phyloP scores from a whole-genome alignment of 768 basidiomycete species.

The Artomyces pyxidatus region DNA sequence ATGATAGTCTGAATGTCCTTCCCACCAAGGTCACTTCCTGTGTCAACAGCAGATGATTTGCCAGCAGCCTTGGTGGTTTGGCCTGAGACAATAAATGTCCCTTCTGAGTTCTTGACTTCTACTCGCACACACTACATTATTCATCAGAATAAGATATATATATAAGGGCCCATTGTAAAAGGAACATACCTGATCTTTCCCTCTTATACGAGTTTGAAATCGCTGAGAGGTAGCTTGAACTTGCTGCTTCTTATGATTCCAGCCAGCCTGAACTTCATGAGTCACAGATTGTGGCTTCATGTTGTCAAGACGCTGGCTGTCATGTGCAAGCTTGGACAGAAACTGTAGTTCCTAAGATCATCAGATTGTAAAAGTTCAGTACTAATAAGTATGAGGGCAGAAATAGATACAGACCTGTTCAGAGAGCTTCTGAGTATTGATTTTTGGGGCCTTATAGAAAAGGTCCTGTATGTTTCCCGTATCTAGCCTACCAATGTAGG shows the following conservation, averaged over 20 bases:
- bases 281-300: constrained; percentile 6
- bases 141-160: not conserved
- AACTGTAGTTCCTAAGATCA: no score
- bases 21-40: constrained; percentile 22
- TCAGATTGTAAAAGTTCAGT: no score
- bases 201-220: constrained; percentile 5
- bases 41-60: constrained; percentile 17
- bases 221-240: constrained; percentile 11
- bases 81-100: constrained; percentile 20
- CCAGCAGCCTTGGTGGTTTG: constrained; percentile 10
- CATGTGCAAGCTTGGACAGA: constrained; percentile 6
- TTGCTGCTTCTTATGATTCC: constrained; percentile 3
- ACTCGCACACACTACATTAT: constrained; percentile 10
- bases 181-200: not conserved
- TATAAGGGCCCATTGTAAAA: not conserved
- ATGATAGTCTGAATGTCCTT: constrained; percentile 29
- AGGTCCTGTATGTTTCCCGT: constrained; percentile 27
- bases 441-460: constrained; percentile 33
- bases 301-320: constrained; percentile 5
- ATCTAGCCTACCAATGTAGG: constrained; percentile 32
- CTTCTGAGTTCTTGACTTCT: constrained; percentile 18
- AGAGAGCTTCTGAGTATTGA: constrained; percentile 35
- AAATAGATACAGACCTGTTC: constrained; percentile 24
- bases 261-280: constrained; percentile 5
- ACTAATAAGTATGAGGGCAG: no score